Evolutionary conservation across 129 eudicot genomes (phyloP), one percentile per base, ranked within the genome.

Genomic region (Logfia minima): DNA sequence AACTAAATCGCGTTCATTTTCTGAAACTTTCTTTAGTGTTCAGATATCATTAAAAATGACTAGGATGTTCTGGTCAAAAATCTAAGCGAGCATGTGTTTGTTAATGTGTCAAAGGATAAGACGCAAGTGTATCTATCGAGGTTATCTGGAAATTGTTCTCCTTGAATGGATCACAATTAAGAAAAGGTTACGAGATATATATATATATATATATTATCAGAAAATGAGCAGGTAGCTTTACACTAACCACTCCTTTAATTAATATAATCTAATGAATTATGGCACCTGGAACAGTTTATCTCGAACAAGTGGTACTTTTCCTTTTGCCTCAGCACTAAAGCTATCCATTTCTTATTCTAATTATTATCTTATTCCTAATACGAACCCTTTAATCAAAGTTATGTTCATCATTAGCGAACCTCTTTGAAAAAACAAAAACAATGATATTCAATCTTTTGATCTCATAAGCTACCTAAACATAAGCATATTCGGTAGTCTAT

Each of bases 261-360:
- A 59, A 48, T 48, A 48, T 31, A 65, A 34, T 68, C 19, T 29
- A 75, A 63, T n/a, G 24, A 65, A 64, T 75, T 17, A 39, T 39
- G 45, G 41, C 79, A 75, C 79, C 43, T 64, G 63, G 78, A 75
- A 61, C 61, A 75, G 70, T 75, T 75, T 75, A 60, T n/a, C 43
- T 22, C 24, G 41, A 75, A 39, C 70, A 75, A 61, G 43, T 64
- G 48, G 26, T 75, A 75, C 70, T 75, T 75, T 75, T 43, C 78
- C 70, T 39, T 75, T 75, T 61, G 41, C 24, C 48, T 29, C 48
- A 29, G 32, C 72, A 37, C n/a, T 75, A 63, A 48, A 75, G 72
- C 72, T 75, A 75, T 26, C 24, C 43, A 41, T 31, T 74, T 51
- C 70, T 59, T 60, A 26, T 39, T 74, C 34, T 75, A 63, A 22